Evolutionary conservation across 2,329 filamentous ascomycete genomes (phyloP), one percentile per base, ranked within the genome.

Genomic region (Cladosporium sp.): DNA sequence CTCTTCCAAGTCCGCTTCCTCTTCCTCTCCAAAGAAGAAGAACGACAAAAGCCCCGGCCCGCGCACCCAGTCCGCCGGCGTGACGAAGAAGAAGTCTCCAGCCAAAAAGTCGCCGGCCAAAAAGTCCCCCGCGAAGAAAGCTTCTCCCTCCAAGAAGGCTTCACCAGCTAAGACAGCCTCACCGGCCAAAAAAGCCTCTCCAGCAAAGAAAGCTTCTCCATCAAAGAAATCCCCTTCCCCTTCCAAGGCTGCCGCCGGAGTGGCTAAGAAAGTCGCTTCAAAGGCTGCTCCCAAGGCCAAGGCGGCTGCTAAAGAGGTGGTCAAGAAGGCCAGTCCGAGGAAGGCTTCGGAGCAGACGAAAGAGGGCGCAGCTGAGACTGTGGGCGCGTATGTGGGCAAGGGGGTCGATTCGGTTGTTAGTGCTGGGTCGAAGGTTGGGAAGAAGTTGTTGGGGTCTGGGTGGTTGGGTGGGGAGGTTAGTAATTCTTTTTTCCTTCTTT

Each of bases 21-120:
- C 40, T n/a, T 7, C 45, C 27, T 22, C 36, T 15, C 19, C 45
- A 12, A 52, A 49, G 38, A 53, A 43, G 38, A 52, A 41, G 40
- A 54, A 53, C 16, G 19, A n/a, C 7, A 30, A 27, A 4, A 35
- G 36, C 25, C 11, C 36, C 7, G 36, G 45, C 27, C 29, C 45
- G 3, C 25, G 27, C 2, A 32, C 45, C 18, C 30, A 48, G 38
- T 8, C 45, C 27, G 50, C 48, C 18, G 49, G 51, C 27, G 39
- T 49, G 3, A 16, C 46, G 3, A 58, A 59, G 42, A 51, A 51
- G 48, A 36, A 47, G 13, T 22, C 46, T n/a, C 30, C 47, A 3
- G 19, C 47, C 5, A 57, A 57, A 50, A 53, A 40, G 30, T 32
- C 11, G 36, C 45, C 11, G 15, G 30, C 39, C 13, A 32, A 32